Conservation (phyloP, 2,329 filamentous ascomycete species). For the Pestalotiopsis sp. region DNA sequence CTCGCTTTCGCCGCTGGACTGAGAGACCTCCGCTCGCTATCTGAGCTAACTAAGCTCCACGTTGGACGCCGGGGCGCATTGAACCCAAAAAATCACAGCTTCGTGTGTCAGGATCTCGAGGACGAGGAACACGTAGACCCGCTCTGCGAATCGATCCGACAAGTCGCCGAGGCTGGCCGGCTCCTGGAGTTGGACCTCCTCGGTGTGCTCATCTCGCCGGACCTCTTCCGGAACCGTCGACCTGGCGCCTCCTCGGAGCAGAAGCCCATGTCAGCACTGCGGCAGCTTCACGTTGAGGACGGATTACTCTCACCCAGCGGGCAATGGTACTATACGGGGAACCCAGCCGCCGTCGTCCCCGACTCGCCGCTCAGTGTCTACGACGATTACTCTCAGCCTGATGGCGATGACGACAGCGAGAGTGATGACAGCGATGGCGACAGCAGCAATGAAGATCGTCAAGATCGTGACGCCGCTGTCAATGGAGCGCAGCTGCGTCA, state of each 20-base stretch:
- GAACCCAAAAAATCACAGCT: not conserved
- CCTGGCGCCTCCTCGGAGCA: not conserved
- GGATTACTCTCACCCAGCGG: not conserved
- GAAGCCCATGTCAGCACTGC: not conserved
- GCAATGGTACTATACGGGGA: not conserved
- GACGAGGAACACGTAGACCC: not conserved
- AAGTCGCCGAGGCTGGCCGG: not conserved
- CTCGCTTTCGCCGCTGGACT: not conserved
- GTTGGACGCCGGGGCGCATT: not conserved
- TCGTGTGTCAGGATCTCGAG: not conserved
- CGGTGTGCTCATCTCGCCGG: not conserved
- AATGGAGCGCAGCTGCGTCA: not conserved
- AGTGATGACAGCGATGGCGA: not conserved
- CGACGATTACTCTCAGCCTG: not conserved
- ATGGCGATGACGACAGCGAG: not conserved
- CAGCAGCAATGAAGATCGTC: not conserved
- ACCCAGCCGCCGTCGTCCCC: not conserved
- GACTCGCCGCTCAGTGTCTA: not conserved
- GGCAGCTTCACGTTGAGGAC: not conserved
- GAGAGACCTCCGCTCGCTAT: not conserved
- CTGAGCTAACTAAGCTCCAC: not conserved
- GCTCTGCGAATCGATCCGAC: not conserved
- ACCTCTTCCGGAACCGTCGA: not conserved
- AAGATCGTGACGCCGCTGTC: not conserved
- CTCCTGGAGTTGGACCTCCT: not conserved